A percentile compares a stretch with the other conserved stretches of the same genome.
phyloP scores from a whole-genome alignment of 192 early-diverging fungal species.

The Thamnidium elegans region DNA sequence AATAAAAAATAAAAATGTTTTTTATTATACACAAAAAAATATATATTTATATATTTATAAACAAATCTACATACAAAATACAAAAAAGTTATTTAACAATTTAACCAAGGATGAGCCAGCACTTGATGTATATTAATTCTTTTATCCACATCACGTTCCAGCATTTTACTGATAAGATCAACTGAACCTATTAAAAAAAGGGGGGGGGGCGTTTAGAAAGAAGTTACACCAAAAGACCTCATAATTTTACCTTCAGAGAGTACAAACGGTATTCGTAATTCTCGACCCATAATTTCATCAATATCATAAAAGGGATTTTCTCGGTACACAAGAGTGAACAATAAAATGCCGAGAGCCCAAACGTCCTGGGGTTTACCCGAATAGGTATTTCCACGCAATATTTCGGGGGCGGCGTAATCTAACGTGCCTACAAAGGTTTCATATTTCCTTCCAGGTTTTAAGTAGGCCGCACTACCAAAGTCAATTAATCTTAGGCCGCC shows the following conservation, averaged over 20 bases:
- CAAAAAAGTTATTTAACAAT: constrained; percentile 1
- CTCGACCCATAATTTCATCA: constrained; percentile 58
- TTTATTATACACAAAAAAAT: too few relatives aligned
- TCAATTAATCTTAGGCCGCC: constrained; percentile 73
- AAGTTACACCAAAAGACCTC: background rate
- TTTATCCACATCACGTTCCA: constrained; percentile 64
- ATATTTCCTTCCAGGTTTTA: constrained; percentile 54
- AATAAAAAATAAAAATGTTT: too few relatives aligned
- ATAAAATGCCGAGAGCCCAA: constrained; percentile 76
- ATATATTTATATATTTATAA: too few relatives aligned
- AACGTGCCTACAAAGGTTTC: constrained; percentile 74
- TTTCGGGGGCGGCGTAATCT: constrained; percentile 76
- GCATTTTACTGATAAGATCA: constrained; percentile 67
- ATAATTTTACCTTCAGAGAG: constrained; percentile 18
- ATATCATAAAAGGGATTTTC: constrained; percentile 75
- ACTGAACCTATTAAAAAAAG: constrained; percentile 41
- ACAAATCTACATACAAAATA: background rate
- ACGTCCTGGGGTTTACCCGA: constrained; percentile 78
- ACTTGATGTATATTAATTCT: constrained; percentile 79
- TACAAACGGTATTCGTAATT: constrained; percentile 33
- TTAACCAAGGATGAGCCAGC: constrained; percentile 72
- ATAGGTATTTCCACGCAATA: constrained; percentile 63
- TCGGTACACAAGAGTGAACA: constrained; percentile 70
- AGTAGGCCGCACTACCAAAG: constrained; percentile 72
- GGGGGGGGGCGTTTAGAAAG: background rate